phyloP scores from a whole-genome alignment of 1,139 yeast genomes.

The Yamadazyma triangularis region DNA sequence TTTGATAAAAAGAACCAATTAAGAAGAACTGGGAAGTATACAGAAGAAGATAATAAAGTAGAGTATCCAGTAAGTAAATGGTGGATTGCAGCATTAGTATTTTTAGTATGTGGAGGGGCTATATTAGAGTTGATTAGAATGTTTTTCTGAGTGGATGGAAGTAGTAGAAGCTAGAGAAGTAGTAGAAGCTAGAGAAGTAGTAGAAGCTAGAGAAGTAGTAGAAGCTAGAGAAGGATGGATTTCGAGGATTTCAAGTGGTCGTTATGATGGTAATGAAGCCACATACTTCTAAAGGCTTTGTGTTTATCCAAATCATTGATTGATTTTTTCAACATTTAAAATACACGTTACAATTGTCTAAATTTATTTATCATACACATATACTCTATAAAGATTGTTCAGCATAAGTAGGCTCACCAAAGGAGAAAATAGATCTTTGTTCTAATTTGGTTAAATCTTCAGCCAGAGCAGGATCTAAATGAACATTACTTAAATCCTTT shows the following conservation, averaged over 20 bases:
- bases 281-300: no score
- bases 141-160: constrained; percentile 3
- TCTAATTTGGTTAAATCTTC: constrained; percentile 12
- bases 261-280: no score
- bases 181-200: no score
- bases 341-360: no score
- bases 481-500: constrained; percentile 8
- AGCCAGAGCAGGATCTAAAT: constrained; percentile 11
- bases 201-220: no score
- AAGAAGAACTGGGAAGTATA: constrained; percentile 60
- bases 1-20: constrained; percentile 71
- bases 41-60: constrained; percentile 26
- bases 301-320: no score
- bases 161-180: no score
- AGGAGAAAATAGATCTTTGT: constrained; percentile 13
- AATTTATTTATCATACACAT: no score
- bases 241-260: no score
- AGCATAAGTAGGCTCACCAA: constrained; percentile 14
- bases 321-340: no score
- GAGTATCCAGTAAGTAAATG: constrained; percentile 49
- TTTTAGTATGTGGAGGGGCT: constrained; percentile 82
- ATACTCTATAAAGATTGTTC: constrained; percentile 8
- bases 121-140: constrained; percentile 50
- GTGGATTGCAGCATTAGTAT: constrained; percentile 61
- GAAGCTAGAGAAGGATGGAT: no score